phyloP scores from a whole-genome alignment of 2,329 filamentous ascomycete genomes.

The Paecilomyces fulvus region DNA sequence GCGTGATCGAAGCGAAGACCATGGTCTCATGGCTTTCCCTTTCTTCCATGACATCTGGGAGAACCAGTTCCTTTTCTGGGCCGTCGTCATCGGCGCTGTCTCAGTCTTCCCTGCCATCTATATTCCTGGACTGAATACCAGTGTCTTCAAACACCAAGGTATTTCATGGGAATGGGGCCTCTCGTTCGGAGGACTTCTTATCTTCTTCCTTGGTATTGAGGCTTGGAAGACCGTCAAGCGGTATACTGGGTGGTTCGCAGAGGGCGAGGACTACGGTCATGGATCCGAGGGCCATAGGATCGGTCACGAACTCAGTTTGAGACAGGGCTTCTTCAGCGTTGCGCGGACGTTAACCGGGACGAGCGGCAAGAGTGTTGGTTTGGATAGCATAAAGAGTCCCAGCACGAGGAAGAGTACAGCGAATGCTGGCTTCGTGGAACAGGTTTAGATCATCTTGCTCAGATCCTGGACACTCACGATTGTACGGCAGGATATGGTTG shows the following conservation, averaged over 20 bases:
- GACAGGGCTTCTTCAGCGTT: conserved; percentile 4
- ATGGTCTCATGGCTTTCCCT: conserved; percentile 33
- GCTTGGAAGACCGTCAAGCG: conserved; percentile 59
- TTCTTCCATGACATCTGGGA: conserved; percentile 59
- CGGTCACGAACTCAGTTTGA: conserved; percentile 4
- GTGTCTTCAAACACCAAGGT: conserved; percentile 56
- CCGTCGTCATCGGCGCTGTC: conserved; percentile 48
- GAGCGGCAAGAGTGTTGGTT: neutral
- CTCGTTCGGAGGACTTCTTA: conserved; percentile 49
- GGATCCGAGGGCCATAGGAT: neutral
- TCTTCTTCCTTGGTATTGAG: conserved; percentile 57
- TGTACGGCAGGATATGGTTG: neutral
- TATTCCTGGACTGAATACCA: conserved; percentile 56
- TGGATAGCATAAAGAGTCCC: neutral
- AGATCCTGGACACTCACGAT: too few species aligned
- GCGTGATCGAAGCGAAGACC: conserved; percentile 46
- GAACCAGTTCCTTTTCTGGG: conserved; percentile 64
- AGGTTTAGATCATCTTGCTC: neutral
- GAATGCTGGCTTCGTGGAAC: neutral
- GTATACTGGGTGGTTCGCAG: conserved; percentile 8
- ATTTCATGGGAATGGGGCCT: conserved; percentile 63
- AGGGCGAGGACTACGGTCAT: conserved; percentile 1
- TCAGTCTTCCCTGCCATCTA: conserved; percentile 54
- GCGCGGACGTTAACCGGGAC: neutral
- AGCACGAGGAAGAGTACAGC: neutral